Evolutionary conservation across 768 basidiomycete genomes (phyloP).

Genomic region (Russula foetens): DNA sequence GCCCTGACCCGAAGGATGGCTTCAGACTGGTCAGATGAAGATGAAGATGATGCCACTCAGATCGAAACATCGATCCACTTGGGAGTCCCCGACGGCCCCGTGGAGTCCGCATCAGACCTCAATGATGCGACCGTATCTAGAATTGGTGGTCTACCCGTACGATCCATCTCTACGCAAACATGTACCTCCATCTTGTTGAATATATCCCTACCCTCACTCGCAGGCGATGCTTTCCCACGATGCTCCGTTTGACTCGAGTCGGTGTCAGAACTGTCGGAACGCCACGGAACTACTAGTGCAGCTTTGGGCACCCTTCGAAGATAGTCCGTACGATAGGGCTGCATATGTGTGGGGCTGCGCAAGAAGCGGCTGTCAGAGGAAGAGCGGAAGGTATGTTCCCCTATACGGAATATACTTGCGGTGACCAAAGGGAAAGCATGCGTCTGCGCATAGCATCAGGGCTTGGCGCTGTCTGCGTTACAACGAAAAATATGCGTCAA

Average conservation of each 20-base stretch:
- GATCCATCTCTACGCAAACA: slow-evolving; percentile 46
- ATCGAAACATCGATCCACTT: slow-evolving; percentile 69
- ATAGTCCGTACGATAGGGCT: slow-evolving; percentile 77
- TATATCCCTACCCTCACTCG: slow-evolving; percentile 25
- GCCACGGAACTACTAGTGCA: slow-evolving; percentile 81
- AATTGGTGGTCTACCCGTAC: slow-evolving; percentile 86
- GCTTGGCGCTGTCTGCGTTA: slow-evolving; percentile 72
- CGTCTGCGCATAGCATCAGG: slow-evolving; percentile 49
- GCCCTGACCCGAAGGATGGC: slow-evolving; percentile 30
- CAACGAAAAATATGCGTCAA: slow-evolving; percentile 68
- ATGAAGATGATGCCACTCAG: slow-evolving; percentile 48
- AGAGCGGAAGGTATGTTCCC: slow-evolving; percentile 64
- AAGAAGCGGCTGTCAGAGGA: slow-evolving; percentile 58
- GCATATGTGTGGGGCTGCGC: slow-evolving; percentile 84
- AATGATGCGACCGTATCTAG: slow-evolving; percentile 79
- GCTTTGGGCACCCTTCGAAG: slow-evolving; percentile 85
- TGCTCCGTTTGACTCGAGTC: slow-evolving; percentile 53
- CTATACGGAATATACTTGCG: not conserved
- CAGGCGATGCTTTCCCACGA: slow-evolving; percentile 69
- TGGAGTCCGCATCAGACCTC: slow-evolving; percentile 51
- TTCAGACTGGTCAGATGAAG: slow-evolving; percentile 72
- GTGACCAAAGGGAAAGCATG: not conserved
- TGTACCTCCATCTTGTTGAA: slow-evolving; percentile 35
- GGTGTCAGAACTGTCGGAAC: slow-evolving; percentile 61
- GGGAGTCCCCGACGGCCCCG: slow-evolving; percentile 70